These are phyloP conservation scores for Vinca major DNA, from an alignment of 305 asterid genomes.

Conservation along the genomic window DNA sequence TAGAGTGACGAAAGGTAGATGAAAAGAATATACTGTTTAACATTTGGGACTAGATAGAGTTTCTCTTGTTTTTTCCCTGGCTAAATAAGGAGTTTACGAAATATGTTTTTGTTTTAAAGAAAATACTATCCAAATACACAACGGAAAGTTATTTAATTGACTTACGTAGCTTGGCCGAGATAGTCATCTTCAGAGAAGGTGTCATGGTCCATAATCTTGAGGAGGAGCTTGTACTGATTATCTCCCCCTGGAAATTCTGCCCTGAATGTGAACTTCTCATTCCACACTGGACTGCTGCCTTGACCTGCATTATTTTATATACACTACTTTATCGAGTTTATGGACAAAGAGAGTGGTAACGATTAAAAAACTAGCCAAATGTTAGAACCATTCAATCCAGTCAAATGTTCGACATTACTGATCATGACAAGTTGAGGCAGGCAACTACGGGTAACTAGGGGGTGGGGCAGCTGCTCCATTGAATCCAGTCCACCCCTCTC, in stretches of 20 bases:
- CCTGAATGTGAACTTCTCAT: constrained; percentile 46
- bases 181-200: constrained; percentile 35
- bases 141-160: background rate
- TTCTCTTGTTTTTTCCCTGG: background rate
- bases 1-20: background rate
- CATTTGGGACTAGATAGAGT: background rate
- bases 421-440: background rate
- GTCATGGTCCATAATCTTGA: constrained; percentile 53
- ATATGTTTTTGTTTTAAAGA: no score
- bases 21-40: no score
- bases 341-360: background rate
- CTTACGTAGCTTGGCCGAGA: constrained; percentile 56
- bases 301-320: constrained; percentile 29
- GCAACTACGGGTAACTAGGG: background rate
- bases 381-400: background rate
- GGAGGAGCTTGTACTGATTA: constrained; percentile 33
- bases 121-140: no score
- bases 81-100: no score
- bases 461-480: no score
- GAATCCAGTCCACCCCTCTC: no score
- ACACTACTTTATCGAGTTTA: background rate
- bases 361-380: background rate
- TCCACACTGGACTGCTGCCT: constrained; percentile 50
- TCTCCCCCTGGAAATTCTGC: constrained; percentile 35
- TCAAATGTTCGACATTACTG: background rate